phyloP scores from a whole-genome alignment of 2,329 filamentous ascomycete genomes.

The Chalaropsis thielavioides region DNA sequence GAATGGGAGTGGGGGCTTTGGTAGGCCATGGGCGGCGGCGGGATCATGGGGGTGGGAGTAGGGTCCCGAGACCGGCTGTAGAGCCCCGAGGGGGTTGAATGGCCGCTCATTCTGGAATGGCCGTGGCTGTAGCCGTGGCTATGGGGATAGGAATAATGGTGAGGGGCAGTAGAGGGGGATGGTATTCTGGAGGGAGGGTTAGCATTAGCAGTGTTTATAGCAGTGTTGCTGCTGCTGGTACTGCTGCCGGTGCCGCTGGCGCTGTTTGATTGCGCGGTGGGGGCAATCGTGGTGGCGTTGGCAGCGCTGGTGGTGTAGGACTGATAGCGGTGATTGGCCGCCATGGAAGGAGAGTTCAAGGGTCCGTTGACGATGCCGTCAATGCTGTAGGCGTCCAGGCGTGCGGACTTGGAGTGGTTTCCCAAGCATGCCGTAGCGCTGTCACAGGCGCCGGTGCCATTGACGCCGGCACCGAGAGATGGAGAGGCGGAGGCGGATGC shows the following conservation, averaged over 20 bases:
- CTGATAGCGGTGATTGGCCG: slow-evolving; percentile 16
- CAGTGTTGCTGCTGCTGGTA: background rate
- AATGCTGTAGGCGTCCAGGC: background rate
- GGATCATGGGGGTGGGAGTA: background rate
- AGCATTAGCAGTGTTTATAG: background rate
- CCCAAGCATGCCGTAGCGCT: background rate
- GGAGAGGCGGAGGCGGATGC: background rate
- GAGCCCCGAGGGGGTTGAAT: slow-evolving; percentile 18
- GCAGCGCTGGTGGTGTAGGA: background rate
- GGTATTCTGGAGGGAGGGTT: background rate
- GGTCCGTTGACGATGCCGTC: background rate
- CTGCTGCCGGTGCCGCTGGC: slow-evolving; percentile 21
- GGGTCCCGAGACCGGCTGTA: slow-evolving; percentile 3
- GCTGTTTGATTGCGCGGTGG: background rate
- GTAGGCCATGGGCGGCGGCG: background rate
- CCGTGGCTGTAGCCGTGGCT: slow-evolving; percentile 21
- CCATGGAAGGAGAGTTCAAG: background rate
- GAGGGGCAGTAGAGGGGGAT: slow-evolving; percentile 13
- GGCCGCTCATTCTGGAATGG: slow-evolving; percentile 20
- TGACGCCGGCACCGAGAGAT: background rate
- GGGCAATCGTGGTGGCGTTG: background rate
- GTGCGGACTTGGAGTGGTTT: slow-evolving; percentile 17
- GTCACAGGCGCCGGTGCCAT: slow-evolving; percentile 4
- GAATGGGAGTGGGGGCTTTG: background rate
- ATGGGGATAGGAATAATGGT: slow-evolving; percentile 20